Conservation (phyloP, 192 early-diverging fungal genomes). For the Gonapodya sp. region DNA sequence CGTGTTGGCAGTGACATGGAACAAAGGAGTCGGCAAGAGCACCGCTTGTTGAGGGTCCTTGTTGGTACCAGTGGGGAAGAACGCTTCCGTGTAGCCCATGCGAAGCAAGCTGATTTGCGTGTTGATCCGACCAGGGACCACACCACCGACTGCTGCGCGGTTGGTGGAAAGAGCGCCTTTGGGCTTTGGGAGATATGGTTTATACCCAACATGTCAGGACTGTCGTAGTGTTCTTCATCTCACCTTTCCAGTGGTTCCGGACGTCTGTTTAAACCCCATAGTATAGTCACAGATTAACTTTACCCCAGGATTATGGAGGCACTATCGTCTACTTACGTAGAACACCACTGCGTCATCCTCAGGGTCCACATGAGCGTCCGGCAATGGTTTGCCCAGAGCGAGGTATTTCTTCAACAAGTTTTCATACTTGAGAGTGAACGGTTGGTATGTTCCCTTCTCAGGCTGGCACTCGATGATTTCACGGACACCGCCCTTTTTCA, state of each 20-base stretch:
- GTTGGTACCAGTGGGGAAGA: not conserved
- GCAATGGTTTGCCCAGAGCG: not conserved
- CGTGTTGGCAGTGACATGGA: slow-evolving; percentile 18
- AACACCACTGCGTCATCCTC: not conserved
- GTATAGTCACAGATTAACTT: no score
- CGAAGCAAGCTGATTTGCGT: not conserved
- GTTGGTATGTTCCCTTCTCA: not conserved
- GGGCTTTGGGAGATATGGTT: not conserved
- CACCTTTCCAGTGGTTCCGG: slow-evolving; percentile 7
- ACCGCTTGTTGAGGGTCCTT: not conserved
- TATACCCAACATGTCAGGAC: no score
- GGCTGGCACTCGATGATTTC: not conserved
- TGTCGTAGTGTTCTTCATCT: no score
- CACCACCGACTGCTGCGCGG: slow-evolving; percentile 1
- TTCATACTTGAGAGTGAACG: not conserved
- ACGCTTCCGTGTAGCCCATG: not conserved
- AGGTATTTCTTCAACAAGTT: not conserved
- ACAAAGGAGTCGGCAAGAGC: slow-evolving; percentile 15
- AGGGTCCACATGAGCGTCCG: not conserved
- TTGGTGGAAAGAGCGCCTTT: slow-evolving; percentile 7
- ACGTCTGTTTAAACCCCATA: not conserved
- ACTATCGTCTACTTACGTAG: not conserved
- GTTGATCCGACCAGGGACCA: not conserved
- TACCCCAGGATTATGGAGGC: not conserved
- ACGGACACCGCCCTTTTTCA: not conserved